Evolutionary conservation across 2,329 filamentous ascomycete species (phyloP), one percentile per base, ranked within the genome.

Genomic region (Colletotrichum lupini): DNA sequence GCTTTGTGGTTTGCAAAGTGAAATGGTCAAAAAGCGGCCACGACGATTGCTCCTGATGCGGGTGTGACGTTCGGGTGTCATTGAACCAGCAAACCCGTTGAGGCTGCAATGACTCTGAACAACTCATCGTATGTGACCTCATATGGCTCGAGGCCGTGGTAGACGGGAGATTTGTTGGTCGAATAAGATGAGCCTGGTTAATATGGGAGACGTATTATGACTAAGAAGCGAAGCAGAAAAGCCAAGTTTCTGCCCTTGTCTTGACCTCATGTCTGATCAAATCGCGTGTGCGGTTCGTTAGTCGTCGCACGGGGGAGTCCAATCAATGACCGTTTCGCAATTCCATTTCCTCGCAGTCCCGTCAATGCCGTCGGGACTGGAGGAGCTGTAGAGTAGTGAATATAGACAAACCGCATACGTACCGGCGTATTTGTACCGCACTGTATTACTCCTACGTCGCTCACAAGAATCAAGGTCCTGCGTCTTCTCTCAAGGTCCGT

Each of bases 201-300:
- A 62, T 24, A 30, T 61, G 16, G 37, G 24, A 28, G 37, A 61
- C 37, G 37, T 19, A 30, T 62, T 16, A 62, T 62, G 26, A 52
- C 59, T 30, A 9, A 24, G 61, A n/a, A 32, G 24, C 22, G n/a
- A 56, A 56, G 22, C 22, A 56, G 26, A 26, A 58, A 58, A 64
- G 52, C 58, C 65, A 63, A 59, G 59, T 55, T 57, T 62, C 12
- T 53, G 22, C 53, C 59, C 65, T 64, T 69, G 66, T 69, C 69
- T 72, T 49, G 30, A 64, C 66, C 32, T 72, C 66, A 64, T 69
- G 30, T 56, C 49, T 42, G 42, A 52, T 14, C 19, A 66, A 49
- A 55, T 68, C 68, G 58, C 58, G 42, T 49, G 42, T 22, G 28
- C 35, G n/a, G 49, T 26, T 58, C 6, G 57, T 19, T 3, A 32